These are phyloP conservation scores for Ophiostoma pallidulum DNA, from an alignment of 2,329 filamentous ascomycete species.

Conservation along the genomic window DNA sequence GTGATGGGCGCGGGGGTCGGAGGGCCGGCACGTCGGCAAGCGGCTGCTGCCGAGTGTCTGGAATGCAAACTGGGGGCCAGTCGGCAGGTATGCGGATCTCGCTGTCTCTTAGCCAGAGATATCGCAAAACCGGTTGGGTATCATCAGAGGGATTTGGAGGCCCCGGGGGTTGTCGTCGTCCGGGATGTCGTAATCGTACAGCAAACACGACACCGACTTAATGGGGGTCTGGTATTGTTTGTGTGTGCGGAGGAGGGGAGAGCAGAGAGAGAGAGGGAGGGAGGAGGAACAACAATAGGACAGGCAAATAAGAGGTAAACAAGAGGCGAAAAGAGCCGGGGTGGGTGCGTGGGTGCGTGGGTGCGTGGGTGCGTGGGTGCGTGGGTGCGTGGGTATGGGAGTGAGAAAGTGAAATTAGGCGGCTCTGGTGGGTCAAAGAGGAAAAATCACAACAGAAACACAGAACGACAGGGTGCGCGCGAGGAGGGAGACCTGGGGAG, in stretches of 20 bases:
- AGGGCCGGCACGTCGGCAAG: background rate
- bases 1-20: background rate
- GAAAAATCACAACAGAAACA: slow-evolving; percentile 11
- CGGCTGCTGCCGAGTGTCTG: slow-evolving; percentile 6
- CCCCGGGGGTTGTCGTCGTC: no score
- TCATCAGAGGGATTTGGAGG: no score
- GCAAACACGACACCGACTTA: background rate
- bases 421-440: slow-evolving; percentile 6
- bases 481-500: background rate
- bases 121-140: slow-evolving; percentile 3
- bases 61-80: slow-evolving; percentile 4
- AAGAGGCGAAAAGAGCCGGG: no score
- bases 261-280: no score
- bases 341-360: no score
- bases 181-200: background rate
- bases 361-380: no score
- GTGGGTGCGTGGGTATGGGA: no score
- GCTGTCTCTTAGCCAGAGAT: background rate
- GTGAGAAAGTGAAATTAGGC: background rate
- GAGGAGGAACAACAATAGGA: no score
- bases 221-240: background rate
- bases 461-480: background rate
- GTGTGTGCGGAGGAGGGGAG: background rate
- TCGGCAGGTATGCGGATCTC: background rate
- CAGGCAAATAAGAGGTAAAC: no score